A percentile compares a stretch with the other conserved stretches of the same genome.
Conservation (phyloP, 768 basidiomycete species). For the Infundibulicybe gibba region DNA sequence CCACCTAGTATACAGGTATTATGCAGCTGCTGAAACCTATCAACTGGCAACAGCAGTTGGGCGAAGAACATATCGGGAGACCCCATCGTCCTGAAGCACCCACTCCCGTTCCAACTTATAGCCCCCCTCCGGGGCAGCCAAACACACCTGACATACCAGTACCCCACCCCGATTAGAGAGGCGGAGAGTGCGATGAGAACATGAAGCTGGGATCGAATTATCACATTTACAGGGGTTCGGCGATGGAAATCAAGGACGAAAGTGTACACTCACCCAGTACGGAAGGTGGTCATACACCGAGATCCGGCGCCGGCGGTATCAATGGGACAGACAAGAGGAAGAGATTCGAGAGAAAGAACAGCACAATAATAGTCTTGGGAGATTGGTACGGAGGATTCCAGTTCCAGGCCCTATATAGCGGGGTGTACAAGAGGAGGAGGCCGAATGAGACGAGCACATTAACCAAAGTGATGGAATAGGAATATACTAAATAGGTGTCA, state of each 20-base stretch:
- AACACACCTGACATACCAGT: conserved; percentile 53
- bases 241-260: background rate
- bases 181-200: conserved; percentile 42
- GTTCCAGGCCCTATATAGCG: conserved; percentile 32
- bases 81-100: conserved; percentile 52
- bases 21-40: too few relatives aligned
- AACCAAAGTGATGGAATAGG: conserved; percentile 55
- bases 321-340: conserved; percentile 66
- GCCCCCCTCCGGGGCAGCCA: conserved; percentile 45
- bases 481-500: conserved; percentile 36
- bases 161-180: conserved; percentile 44
- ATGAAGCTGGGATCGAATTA: conserved; percentile 36
- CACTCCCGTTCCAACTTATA: conserved; percentile 46
- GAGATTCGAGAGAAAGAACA: conserved; percentile 64
- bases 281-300: conserved; percentile 53
- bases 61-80: conserved; percentile 49
- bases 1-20: too few relatives aligned
- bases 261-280: conserved; percentile 54
- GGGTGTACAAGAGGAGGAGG: conserved; percentile 54
- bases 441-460: conserved; percentile 61
- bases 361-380: conserved; percentile 39
- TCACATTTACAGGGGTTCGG: too few relatives aligned
- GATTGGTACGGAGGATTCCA: conserved; percentile 70
- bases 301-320: conserved; percentile 52
- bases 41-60: conserved; percentile 9